Evolutionary conservation across 495 filamentous ascomycete genomes (phyloP), one percentile per base, ranked within the genome.

Genomic region (Delitschia confertaspora): DNA sequence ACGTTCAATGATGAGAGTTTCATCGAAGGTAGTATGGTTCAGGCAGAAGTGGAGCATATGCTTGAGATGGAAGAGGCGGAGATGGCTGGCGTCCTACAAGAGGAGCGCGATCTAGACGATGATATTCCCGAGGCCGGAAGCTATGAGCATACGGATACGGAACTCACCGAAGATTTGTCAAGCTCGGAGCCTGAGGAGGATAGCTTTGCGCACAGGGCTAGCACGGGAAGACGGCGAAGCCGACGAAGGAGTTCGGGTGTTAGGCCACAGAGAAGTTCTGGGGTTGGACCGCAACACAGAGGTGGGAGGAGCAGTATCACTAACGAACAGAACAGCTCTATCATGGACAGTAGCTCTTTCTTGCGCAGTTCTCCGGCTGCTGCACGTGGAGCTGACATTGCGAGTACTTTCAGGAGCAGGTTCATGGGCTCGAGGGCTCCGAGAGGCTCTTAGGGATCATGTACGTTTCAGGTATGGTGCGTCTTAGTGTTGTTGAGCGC

Each of bases 101-200:
- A 70, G 5, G 69, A 64, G 45, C 49, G 56, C 11, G 68, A 83
- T 57, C 64, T 83, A 4, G 79, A 83, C 57, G 78, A 77, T 26
- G 75, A 79, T 47, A 71, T 83, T 19, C 79, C 79, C 21, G 78
- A 82, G 49, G 79, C 78, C 33, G 75, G 71, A 4, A 72, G 73
- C 47, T 84, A 83, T 54, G 76, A 84, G 63, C 86, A 93, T 55
- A 93, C 86, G 16, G 86, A 93, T 63, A 86, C 83, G 5, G 85
- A 89, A 50, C 73, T 71, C n/a, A 77, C 80, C 42, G 62, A 83
- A 16, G n/a, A n/a, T n/a, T n/a, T n/a, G n/a, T 65, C 54, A 30
- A 69, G 64, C 42, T 63, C 51, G 19, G 62, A 66, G 8, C 62
- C 64, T 6, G 73, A 73, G 22, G 69, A 69, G 22, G 44, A 42